phyloP scores from a whole-genome alignment of 2,329 filamentous ascomycete genomes.

The Talaromyces sp. region DNA sequence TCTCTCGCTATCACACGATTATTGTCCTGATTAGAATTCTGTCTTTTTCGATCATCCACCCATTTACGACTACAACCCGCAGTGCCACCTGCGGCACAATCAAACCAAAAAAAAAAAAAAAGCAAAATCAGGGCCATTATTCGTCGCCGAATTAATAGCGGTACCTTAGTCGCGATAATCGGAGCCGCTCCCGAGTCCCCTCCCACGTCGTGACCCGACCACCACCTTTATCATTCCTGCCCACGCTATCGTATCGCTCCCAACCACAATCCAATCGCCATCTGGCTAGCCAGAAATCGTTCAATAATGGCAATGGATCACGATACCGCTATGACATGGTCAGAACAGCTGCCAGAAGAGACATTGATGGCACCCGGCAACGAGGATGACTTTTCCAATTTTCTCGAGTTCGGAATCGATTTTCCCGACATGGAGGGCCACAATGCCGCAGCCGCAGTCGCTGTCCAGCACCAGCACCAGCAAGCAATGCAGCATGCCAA shows the following conservation, averaged over 20 bases:
- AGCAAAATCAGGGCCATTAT: constrained; percentile 1
- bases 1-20: neutral
- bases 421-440: constrained; percentile 43
- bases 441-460: constrained; percentile 27
- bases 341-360: constrained; percentile 38
- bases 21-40: neutral
- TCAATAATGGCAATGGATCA: constrained; percentile 35
- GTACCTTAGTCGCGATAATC: constrained; percentile 7
- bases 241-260: neutral
- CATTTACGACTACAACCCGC: constrained; percentile 12
- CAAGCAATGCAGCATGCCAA: constrained; percentile 30
- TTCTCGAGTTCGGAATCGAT: constrained; percentile 48
- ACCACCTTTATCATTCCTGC: neutral
- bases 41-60: neutral
- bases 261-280: neutral
- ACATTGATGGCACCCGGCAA: constrained; percentile 37
- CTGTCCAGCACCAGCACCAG: constrained; percentile 31
- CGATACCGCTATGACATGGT: constrained; percentile 39
- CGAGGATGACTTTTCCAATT: constrained; percentile 50
- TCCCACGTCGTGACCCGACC: neutral
- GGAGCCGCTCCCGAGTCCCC: constrained; percentile 9
- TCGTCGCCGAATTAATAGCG: neutral
- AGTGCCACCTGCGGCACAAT: constrained; percentile 22
- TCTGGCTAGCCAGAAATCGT: neutral
- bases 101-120: constrained; percentile 1